A percentile compares a stretch with the other conserved stretches of the same genome.
These are phyloP conservation scores for Nemania serpens DNA, from an alignment of 2,329 filamentous ascomycete species.

Conservation along the genomic window DNA sequence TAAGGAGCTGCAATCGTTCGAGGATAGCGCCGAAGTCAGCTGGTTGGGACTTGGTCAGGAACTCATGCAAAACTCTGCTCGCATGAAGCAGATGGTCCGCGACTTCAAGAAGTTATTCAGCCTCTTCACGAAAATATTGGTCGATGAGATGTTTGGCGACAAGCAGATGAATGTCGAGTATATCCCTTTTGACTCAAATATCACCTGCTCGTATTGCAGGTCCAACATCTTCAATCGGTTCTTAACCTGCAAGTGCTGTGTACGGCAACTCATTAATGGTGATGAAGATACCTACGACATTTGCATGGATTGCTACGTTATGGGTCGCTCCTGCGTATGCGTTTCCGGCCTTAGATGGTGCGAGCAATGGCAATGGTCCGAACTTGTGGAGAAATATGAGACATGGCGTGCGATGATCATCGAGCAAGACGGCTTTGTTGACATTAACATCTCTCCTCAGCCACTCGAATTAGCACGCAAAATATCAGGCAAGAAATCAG, in stretches of 20 bases:
- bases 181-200: slow-evolving; percentile 82
- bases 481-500: slow-evolving; percentile 72
- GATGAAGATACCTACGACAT: slow-evolving; percentile 89
- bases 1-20: slow-evolving; percentile 59
- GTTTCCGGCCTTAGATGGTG: slow-evolving; percentile 86
- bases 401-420: slow-evolving; percentile 81
- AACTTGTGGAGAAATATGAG: slow-evolving; percentile 78
- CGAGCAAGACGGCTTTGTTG: slow-evolving; percentile 69
- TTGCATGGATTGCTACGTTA: slow-evolving; percentile 98
- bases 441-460: slow-evolving; percentile 68
- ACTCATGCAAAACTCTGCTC: slow-evolving; percentile 47
- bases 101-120: slow-evolving; percentile 83
- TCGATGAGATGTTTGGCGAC: slow-evolving; percentile 83
- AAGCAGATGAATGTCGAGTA: slow-evolving; percentile 75
- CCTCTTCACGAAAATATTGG: slow-evolving; percentile 76
- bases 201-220: slow-evolving; percentile 94
- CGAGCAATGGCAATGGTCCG: slow-evolving; percentile 88
- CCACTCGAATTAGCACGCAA: slow-evolving; percentile 72
- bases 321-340: slow-evolving; percentile 91
- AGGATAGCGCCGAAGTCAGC: slow-evolving; percentile 53
- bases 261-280: slow-evolving; percentile 66
- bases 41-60: slow-evolving; percentile 55
- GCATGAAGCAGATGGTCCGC: slow-evolving; percentile 70
- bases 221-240: slow-evolving; percentile 98
- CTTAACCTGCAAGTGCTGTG: slow-evolving; percentile 85